phyloP scores from a whole-genome alignment of 352 stramenopile genomes.

The Globisporangium irregulare region DNA sequence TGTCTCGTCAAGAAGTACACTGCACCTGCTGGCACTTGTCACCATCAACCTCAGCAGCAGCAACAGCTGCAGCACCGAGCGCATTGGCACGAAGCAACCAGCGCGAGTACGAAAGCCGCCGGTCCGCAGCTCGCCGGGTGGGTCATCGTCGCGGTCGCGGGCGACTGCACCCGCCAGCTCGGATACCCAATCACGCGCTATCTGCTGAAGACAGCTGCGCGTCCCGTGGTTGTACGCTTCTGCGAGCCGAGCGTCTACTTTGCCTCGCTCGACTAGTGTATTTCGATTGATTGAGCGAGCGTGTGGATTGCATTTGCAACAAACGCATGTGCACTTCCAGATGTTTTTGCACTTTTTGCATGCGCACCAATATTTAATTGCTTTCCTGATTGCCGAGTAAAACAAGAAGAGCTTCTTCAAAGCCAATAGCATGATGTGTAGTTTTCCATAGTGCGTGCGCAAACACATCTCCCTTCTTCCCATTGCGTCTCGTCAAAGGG shows the following conservation, averaged over 20 bases:
- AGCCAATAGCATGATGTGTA: neutral
- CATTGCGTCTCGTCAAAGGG: slow-evolving; percentile 3
- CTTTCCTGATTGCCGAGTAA: neutral
- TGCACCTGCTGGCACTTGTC: neutral
- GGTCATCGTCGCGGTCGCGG: slow-evolving; percentile 67
- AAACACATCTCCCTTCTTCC: neutral
- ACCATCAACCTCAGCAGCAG: neutral
- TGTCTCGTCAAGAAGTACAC: slow-evolving; percentile 63
- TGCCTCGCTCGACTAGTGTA: slow-evolving; percentile 35
- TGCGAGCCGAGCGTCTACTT: slow-evolving; percentile 80
- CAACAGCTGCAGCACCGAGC: slow-evolving; percentile 18
- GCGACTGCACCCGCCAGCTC: slow-evolving; percentile 65
- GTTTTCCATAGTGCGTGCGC: neutral
- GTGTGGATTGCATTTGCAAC: neutral
- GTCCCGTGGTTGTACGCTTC: slow-evolving; percentile 69
- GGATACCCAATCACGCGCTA: slow-evolving; percentile 66
- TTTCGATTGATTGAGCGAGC: neutral
- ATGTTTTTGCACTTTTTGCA: neutral
- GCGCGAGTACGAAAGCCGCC: slow-evolving; percentile 15
- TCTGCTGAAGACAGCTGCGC: slow-evolving; percentile 60
- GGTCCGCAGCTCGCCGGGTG: slow-evolving; percentile 39
- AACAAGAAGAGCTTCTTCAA: neutral
- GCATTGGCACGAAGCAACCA: slow-evolving; percentile 16
- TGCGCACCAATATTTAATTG: slow-evolving; percentile 1
- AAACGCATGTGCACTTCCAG: neutral